These are phyloP conservation scores for Paramecium bursaria DNA, from an alignment of 73 alveolate genomes.

Conservation along the genomic window DNA sequence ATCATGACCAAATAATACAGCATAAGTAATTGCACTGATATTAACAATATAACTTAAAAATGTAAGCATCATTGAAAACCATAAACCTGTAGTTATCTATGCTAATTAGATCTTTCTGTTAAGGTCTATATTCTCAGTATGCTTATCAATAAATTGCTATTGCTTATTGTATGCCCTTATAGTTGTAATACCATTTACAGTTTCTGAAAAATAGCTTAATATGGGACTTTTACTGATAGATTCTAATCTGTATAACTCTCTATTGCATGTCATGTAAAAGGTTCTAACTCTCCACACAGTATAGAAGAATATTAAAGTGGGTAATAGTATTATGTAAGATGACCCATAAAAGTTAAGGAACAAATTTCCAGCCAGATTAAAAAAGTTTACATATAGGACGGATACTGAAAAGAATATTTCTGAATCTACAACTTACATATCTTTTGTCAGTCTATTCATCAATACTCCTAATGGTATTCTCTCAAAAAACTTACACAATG, in stretches of 20 bases:
- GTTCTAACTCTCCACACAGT: too few relatives aligned
- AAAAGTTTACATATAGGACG: constrained; percentile 10
- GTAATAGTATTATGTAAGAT: too few relatives aligned
- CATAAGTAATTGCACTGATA: background rate
- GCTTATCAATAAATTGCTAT: constrained; percentile 4
- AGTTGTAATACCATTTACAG: constrained; percentile 78
- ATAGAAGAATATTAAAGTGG: too few relatives aligned
- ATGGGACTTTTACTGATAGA: constrained; percentile 83
- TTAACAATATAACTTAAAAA: constrained; percentile 25
- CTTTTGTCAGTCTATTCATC: constrained; percentile 93
- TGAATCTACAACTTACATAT: constrained; percentile 67
- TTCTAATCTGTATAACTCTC: constrained; percentile 87
- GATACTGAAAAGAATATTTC: constrained; percentile 57
- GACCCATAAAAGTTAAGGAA: background rate
- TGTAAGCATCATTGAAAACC: constrained; percentile 19
- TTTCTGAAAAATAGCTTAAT: constrained; percentile 80
- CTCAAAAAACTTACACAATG: constrained; percentile 93
- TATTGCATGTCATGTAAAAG: constrained; percentile 78
- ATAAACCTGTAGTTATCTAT: background rate
- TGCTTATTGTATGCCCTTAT: constrained; percentile 77
- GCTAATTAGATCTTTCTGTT: constrained; percentile 9
- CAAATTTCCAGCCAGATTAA: constrained; percentile 1
- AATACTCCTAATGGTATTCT: constrained; percentile 96
- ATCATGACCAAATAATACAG: background rate
- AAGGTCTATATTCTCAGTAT: background rate